Base-by-base conservation (phyloP, 345 rosid species). In the Excoecaria agallocha region DNA sequence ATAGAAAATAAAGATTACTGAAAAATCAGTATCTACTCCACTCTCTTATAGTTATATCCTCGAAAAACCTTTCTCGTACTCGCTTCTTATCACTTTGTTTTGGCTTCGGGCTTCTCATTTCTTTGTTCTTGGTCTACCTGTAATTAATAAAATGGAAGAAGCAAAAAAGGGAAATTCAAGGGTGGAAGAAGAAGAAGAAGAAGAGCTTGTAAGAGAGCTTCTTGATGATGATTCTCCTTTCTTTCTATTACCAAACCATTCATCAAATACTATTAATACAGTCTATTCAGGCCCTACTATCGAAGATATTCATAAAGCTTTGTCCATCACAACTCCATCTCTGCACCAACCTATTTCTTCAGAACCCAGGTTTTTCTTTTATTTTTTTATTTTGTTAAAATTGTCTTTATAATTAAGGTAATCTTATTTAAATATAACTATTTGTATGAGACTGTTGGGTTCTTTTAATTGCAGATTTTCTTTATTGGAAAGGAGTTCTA, bases 201-300 rank as follows among this genome's bases (percentile, higher is more conserved):
- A 87, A 30, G 87, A 84, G 77, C 82, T 81, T 35, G 76, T 87
- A 8, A 82, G 84, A 63, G 88, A 88, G 83, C 84, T 85, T 57
- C 85, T 89, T 9, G 82, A 82, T 15, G 81, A 85, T 45, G 89
- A 84, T 11, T 82, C 86, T 50, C 90, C 85, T 71, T 80, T 87
- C 80, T 82, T 85, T 69, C 19, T 83, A 60, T 15, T 69, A 4
- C 85, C 87, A 3, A 81, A 80, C 70, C 74, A 13, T 10, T 13
- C 6, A 76, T 51, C 74, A 39, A 66, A 76, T 60, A 13, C 79
- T 69, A 52, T 80, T 25, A 83, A 91, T 54, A 69, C 68, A 12
- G 76, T 85, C 51, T 86, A 87, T 66, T 87, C 91, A 0, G 86
- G 91, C 16, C 93, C 97, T 50, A 84, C 84, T 43, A 85, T 89